These are phyloP conservation scores for Kurtzmaniella cleridarum DNA, from an alignment of 805 yeast genomes.

Conservation along the genomic window DNA sequence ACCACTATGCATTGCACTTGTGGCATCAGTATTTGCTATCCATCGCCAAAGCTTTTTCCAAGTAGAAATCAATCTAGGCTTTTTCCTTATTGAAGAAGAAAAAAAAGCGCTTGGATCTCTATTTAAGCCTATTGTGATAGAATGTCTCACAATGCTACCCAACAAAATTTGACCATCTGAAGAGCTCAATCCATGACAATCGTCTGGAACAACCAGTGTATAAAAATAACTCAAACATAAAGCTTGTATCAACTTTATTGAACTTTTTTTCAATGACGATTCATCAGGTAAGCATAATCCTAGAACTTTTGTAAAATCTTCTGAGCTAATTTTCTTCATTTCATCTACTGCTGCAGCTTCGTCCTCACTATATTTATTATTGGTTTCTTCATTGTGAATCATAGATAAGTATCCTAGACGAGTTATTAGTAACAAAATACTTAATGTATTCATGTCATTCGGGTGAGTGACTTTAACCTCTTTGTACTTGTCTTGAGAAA, in stretches of 20 bases:
- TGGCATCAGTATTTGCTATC: constrained; percentile 25
- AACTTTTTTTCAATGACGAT: constrained; percentile 22
- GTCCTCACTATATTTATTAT: constrained; percentile 20
- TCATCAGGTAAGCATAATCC: constrained; percentile 31
- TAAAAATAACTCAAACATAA: constrained; percentile 29
- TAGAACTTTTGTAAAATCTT: constrained; percentile 24
- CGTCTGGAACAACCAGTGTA: constrained; percentile 35
- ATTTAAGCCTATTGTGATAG: constrained; percentile 35
- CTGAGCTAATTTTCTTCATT: constrained; percentile 22
- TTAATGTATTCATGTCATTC: constrained; percentile 25
- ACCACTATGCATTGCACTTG: constrained; percentile 28
- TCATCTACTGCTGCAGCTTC: constrained; percentile 26
- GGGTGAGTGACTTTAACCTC: constrained; percentile 22
- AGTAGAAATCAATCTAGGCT: constrained; percentile 16
- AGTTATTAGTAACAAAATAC: constrained; percentile 23
- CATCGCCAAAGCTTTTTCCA: constrained; percentile 37
- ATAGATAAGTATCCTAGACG: constrained; percentile 35
- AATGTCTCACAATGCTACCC: constrained; percentile 33
- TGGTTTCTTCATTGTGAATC: constrained; percentile 27
- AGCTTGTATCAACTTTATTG: constrained; percentile 31
- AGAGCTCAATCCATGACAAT: constrained; percentile 37
- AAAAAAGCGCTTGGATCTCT: constrained; percentile 32
- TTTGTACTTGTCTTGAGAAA: constrained; percentile 12
- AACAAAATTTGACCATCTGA: constrained; percentile 34
- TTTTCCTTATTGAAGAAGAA: constrained; percentile 23